Evolutionary conservation across 164 flowering plant species (phyloP), one percentile per base, ranked within the genome.

Genomic region (Tetrastigma voinierianum): DNA sequence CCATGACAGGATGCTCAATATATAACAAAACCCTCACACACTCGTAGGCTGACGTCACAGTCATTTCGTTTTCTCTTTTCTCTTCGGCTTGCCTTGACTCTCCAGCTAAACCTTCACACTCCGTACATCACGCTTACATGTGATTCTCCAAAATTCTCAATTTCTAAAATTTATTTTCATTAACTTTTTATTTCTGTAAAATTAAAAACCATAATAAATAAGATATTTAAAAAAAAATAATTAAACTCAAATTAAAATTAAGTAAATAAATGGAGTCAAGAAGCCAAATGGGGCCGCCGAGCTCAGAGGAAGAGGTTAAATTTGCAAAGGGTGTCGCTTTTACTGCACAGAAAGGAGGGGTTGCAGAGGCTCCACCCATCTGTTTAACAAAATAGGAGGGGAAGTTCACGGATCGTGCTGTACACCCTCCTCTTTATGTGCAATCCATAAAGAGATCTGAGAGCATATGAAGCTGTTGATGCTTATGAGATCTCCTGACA

Each of bases 381-480:
- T 19, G 12, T 58, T 58, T 16, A n/a, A 23, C 0, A 53, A 53
- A 17, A n/a, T 19, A 20, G 56, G 12, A 9, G 17, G 19, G 17
- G 17, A 32, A 14, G 46, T 58, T 58, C 61, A 58, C 61, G 61
- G 61, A 43, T 13, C 14, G 45, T 32, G 13, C 46, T 58, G 61
- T 40, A 58, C 46, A 32, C 40, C 40, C 40, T 25, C 40, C 40
- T 32, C 40, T 7, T 32, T 4, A 4, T 32, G 40, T 32, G 2
- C 40, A 19, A 40, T 43, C 61, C n/a, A n/a, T n/a, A n/a, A n/a
- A n/a, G n/a, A n/a, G n/a, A n/a, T n/a, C n/a, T n/a, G n/a, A n/a
- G n/a, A n/a, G n/a, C n/a, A n/a, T n/a, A n/a, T n/a, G n/a, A n/a
- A n/a, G n/a, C n/a, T n/a, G n/a, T n/a, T n/a, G n/a, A n/a, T n/a